Evolutionary conservation across 306 rosid species (phyloP), one percentile per base, ranked within the genome.

Genomic region (Castanea crenata): DNA sequence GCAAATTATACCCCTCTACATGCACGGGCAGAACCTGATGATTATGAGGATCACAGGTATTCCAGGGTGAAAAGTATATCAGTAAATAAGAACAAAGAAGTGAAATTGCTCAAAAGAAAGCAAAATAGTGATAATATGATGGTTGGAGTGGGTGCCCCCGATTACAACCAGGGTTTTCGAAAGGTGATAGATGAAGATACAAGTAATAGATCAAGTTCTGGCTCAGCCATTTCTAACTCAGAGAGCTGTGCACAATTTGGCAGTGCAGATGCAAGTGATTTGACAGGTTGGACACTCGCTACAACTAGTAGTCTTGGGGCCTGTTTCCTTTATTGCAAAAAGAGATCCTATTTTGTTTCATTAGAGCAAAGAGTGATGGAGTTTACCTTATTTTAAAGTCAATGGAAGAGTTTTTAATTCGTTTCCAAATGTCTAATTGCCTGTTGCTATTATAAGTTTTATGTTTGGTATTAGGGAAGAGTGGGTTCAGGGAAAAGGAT

Each of bases 1-100:
- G 92, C 90, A 76, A 93, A 96, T 84, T 96, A 96, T 74, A 96
- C 99, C 63, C 99, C 99, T 82, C 87, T 96, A 82, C 99, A 96
- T 80, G 96, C 98, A 78, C 93, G 99, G 70, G 83, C 94, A 21
- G 98, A 91, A 85, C 84, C 92, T 73, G 97, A 91, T 79, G 97
- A 89, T 82, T 86, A 73, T 76, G 99, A 89, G 74, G 94, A 96
- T 54, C 94, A 84, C 79, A 89, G 85, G 84, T 86, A 76, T 87
- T 78, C 90, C 78, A 90, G 90, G 88, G 85, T 83, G 71, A 96
- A 89, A 88, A 89, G 69, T 86, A 86, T 92, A 80, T 88, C 89
- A 5, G 57, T 87, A 85, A 90, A 88, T 76, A 95, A 88, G 85
- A 91, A 85, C 88, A 92, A 91, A 86, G 98, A 92, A 73, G 83